Percentiles rank a stretch among this genome's conserved stretches.
These are phyloP conservation scores for Backusella westeae DNA, from an alignment of 192 early-diverging fungal species.

Conservation along the genomic window DNA sequence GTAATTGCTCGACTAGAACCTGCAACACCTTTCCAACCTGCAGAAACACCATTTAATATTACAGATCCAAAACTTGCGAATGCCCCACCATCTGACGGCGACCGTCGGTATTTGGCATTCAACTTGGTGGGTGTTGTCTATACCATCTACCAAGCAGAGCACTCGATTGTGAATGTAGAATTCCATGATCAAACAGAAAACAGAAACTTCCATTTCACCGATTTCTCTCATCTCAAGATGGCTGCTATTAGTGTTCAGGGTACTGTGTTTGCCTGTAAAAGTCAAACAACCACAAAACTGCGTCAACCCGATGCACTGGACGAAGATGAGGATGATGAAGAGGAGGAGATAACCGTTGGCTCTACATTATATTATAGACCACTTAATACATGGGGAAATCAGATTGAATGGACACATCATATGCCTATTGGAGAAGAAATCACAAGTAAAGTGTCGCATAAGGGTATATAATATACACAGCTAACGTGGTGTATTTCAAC, in stretches of 20 bases:
- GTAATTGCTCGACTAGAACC: not conserved
- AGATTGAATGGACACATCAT: constrained; percentile 74
- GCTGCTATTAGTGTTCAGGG: constrained; percentile 72
- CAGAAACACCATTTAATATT: constrained; percentile 61
- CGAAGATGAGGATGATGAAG: constrained; percentile 5
- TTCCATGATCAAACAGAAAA: constrained; percentile 83
- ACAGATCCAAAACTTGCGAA: not conserved
- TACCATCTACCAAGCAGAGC: constrained; percentile 64
- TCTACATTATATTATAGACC: constrained; percentile 73
- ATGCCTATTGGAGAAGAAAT: constrained; percentile 70
- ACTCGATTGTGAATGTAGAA: constrained; percentile 81
- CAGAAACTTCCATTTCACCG: constrained; percentile 81
- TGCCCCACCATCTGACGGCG: constrained; percentile 19
- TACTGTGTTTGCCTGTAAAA: constrained; percentile 66
- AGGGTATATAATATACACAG: not conserved
- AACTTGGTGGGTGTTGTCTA: constrained; percentile 83
- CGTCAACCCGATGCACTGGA: not conserved
- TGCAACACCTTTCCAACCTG: constrained; percentile 69
- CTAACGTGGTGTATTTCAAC: not conserved
- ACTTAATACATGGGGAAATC: constrained; percentile 65
- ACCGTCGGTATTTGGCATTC: constrained; percentile 73
- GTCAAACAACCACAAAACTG: constrained; percentile 9
- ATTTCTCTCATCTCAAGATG: constrained; percentile 75
- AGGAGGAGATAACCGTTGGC: constrained; percentile 15
- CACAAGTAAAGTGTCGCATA: constrained; percentile 20